Evolutionary conservation across 2,329 filamentous ascomycete species (phyloP).

Genomic region (Zasmidium citrigriseum): DNA sequence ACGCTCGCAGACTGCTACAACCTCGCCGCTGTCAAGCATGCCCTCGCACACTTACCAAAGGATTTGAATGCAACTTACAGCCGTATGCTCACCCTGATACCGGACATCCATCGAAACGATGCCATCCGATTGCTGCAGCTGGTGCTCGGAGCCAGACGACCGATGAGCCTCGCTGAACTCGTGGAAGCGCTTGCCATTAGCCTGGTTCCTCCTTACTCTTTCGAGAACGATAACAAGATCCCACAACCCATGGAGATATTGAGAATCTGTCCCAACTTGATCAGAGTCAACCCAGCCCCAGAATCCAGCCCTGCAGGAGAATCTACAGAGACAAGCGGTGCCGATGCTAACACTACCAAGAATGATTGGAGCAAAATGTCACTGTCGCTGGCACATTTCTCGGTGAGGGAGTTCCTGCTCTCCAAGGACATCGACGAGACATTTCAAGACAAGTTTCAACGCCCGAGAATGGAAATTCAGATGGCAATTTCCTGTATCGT

Average conservation of each 20-base stretch:
- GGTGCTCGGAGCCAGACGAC: neutral
- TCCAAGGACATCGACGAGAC: neutral
- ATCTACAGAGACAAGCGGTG: too few species aligned
- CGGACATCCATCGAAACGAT: neutral
- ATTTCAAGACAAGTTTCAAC: neutral
- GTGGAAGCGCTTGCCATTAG: neutral
- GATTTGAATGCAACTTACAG: neutral
- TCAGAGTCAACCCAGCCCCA: neutral
- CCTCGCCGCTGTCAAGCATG: neutral
- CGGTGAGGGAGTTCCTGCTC: neutral
- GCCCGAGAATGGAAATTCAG: neutral
- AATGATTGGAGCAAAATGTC: neutral
- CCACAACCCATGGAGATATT: neutral
- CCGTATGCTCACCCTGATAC: neutral
- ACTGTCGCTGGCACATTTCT: neutral
- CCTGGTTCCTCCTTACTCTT: neutral
- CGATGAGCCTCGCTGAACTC: neutral
- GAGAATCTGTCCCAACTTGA: neutral
- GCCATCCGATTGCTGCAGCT: neutral
- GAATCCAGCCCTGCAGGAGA: too few species aligned
- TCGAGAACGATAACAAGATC: neutral
- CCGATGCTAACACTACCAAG: too few species aligned
- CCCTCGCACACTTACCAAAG: neutral
- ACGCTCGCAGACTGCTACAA: neutral
- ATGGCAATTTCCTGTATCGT: neutral